Conservation (phyloP, 1,139 yeast genomes). For the Pichia sp. region DNA sequence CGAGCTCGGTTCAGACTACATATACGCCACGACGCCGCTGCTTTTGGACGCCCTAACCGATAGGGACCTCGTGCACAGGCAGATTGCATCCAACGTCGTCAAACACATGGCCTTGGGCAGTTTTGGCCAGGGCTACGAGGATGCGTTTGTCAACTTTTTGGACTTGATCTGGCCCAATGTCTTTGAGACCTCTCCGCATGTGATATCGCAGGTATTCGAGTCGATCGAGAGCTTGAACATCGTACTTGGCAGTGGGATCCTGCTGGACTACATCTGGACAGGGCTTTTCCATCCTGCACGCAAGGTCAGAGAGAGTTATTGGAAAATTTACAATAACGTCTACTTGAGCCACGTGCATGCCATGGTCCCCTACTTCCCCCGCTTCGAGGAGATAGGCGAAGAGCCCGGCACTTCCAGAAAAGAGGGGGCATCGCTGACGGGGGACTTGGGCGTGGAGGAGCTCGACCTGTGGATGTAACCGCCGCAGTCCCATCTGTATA, state of each 20-base stretch:
- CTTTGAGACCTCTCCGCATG: slow-evolving; percentile 94
- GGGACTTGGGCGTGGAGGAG: slow-evolving; percentile 27
- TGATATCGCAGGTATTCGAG: slow-evolving; percentile 74
- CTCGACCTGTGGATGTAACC: slow-evolving; percentile 29
- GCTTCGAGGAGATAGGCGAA: slow-evolving; percentile 36
- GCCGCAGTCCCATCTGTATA: no score
- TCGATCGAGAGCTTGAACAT: slow-evolving; percentile 71
- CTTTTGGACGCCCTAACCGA: slow-evolving; percentile 89
- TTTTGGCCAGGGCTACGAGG: slow-evolving; percentile 70
- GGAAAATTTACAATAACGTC: slow-evolving; percentile 76
- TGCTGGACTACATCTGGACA: slow-evolving; percentile 74
- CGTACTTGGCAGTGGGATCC: slow-evolving; percentile 71
- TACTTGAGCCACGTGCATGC: slow-evolving; percentile 74
- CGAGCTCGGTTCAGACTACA: slow-evolving; percentile 74
- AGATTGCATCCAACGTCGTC: slow-evolving; percentile 88
- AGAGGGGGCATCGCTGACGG: slow-evolving; percentile 3
- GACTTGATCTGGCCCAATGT: slow-evolving; percentile 79
- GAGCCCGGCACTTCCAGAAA: slow-evolving; percentile 14
- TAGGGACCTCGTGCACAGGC: slow-evolving; percentile 89
- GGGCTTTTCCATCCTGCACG: slow-evolving; percentile 94
- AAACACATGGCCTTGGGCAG: slow-evolving; percentile 79
- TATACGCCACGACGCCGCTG: slow-evolving; percentile 75
- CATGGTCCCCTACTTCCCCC: slow-evolving; percentile 80
- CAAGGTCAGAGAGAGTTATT: slow-evolving; percentile 77
- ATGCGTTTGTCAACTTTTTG: slow-evolving; percentile 67